These are phyloP conservation scores for Anisodus acutangulus DNA, from an alignment of 257 asterid genomes.

Conservation along the genomic window DNA sequence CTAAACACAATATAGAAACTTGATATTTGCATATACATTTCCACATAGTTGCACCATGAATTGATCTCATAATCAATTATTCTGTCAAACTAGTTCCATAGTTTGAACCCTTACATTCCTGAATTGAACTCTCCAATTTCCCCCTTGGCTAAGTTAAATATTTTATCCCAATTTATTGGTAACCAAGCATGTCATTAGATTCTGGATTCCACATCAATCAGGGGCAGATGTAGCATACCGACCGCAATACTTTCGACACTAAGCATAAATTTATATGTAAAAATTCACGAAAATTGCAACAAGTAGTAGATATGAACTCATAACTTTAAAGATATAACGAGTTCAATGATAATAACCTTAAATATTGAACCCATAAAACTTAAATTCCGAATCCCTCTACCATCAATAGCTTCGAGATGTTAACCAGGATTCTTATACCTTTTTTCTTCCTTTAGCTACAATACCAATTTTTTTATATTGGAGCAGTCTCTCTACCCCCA, in stretches of 20 bases:
- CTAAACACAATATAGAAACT: neutral
- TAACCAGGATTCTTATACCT: too few relatives aligned
- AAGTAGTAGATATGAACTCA: neutral
- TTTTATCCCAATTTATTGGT: neutral
- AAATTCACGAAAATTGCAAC: neutral
- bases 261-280: neutral
- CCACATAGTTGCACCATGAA: neutral
- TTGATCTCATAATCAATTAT: neutral
- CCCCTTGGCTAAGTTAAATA: neutral
- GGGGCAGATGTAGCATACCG: too few relatives aligned
- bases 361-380: neutral
- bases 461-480: neutral
- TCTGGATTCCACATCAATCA: neutral
- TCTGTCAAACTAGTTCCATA: neutral
- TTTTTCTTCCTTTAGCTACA: neutral
- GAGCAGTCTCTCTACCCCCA: too few relatives aligned
- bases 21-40: neutral
- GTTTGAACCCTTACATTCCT: constrained; percentile 15
- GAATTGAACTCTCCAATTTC: neutral
- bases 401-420: neutral
- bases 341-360: neutral
- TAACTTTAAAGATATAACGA: neutral
- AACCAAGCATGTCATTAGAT: neutral
- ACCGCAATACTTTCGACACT: too few relatives aligned
- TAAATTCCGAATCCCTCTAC: neutral